Percentiles rank a stretch among this genome's conserved stretches.
Evolutionary conservation across 441 rosid species (phyloP).

Genomic region (Adansonia grandidieri): DNA sequence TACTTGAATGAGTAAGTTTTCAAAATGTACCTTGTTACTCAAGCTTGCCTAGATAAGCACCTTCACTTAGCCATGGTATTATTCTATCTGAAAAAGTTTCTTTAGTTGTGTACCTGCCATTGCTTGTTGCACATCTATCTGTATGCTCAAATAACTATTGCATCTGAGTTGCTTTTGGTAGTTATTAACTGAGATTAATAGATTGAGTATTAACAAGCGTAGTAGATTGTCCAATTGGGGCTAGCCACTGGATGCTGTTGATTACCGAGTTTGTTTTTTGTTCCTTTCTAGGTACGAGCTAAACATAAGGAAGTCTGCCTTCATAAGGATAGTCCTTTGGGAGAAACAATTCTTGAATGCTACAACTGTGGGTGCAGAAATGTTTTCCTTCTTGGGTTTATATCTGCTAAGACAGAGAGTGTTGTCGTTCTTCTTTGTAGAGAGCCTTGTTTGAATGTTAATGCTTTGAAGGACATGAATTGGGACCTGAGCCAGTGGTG

Average conservation of each 20-base stretch:
- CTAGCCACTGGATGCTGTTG: background rate
- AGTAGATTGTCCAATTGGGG: background rate
- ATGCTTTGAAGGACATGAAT: conserved; percentile 99
- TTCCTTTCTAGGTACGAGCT: conserved; percentile 80
- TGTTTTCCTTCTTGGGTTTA: conserved; percentile 97
- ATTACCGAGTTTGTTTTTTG: conserved; percentile 19
- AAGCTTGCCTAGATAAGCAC: background rate
- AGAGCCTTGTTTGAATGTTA: conserved; percentile 98
- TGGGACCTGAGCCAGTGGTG: conserved; percentile 99
- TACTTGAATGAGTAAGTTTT: background rate
- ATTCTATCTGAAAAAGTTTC: background rate
- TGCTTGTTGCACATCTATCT: background rate
- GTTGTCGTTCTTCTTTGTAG: conserved; percentile 98
- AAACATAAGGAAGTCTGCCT: conserved; percentile 99
- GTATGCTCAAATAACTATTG: background rate
- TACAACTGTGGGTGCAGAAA: conserved; percentile 98
- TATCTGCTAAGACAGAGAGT: conserved; percentile 98
- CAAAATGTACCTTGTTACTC: conserved; percentile 3
- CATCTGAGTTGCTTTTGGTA: background rate
- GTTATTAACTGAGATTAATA: background rate
- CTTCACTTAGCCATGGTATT: background rate
- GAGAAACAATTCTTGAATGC: conserved; percentile 98
- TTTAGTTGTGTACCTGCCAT: background rate
- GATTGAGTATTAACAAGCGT: background rate
- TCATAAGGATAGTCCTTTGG: conserved; percentile 97